A percentile compares a stretch with the other conserved stretches of the same genome.
Evolutionary conservation across 1,284 basidiomycete species (phyloP).

Genomic region (Cutaneotrichosporon sp.): DNA sequence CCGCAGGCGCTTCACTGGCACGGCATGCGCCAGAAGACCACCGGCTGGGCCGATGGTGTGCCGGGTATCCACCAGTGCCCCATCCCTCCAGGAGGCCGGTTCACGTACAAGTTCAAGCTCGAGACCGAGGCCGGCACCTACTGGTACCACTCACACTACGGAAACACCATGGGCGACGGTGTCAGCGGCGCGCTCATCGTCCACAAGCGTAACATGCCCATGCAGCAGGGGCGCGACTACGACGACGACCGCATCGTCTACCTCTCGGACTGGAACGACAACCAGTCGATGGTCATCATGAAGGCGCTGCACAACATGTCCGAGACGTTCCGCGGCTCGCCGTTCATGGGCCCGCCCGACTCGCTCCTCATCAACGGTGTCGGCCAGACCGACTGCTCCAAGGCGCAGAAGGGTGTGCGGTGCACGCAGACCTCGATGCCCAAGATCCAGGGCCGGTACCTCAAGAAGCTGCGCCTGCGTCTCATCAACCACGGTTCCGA

Average conservation of each 20-base stretch:
- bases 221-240: constrained; percentile 28
- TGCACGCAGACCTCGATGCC: constrained; percentile 9
- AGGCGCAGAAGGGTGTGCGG: constrained; percentile 7
- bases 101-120: neutral
- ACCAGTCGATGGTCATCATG: constrained; percentile 30
- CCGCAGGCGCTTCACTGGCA: constrained; percentile 42
- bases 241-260: constrained; percentile 37
- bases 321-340: constrained; percentile 12
- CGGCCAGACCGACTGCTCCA: constrained; percentile 21
- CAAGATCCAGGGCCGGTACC: neutral
- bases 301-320: constrained; percentile 18
- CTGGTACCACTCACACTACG: constrained; percentile 45
- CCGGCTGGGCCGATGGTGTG: constrained; percentile 37
- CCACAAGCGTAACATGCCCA: constrained; percentile 30
- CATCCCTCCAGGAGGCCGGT: constrained; percentile 45
- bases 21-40: constrained; percentile 38
- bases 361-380: constrained; percentile 38
- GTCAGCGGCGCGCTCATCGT: constrained; percentile 37
- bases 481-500: constrained; percentile 30
- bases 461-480: constrained; percentile 24
- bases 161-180: constrained; percentile 39
- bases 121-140: constrained; percentile 4
- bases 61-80: constrained; percentile 56
- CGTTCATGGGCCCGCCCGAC: constrained; percentile 27
- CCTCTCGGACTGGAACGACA: constrained; percentile 38